Conservation (phyloP, 2,329 filamentous ascomycete genomes). For the Diatrype stigma region DNA sequence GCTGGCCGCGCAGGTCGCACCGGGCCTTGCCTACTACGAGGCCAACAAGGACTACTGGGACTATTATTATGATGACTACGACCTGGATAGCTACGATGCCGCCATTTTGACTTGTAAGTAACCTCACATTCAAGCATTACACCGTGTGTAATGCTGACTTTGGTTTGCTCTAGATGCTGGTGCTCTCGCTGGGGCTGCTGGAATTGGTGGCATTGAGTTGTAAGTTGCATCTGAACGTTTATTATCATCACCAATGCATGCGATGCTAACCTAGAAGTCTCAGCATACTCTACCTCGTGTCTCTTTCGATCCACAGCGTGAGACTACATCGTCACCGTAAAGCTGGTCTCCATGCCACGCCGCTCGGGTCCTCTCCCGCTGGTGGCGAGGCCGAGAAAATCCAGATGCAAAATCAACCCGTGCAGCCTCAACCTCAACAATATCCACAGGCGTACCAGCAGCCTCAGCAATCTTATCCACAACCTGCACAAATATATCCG, state of each 20-base stretch:
- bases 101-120: conserved; percentile 5
- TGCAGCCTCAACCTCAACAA: conserved; percentile 18
- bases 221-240: conserved; percentile 27
- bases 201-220: conserved; percentile 40
- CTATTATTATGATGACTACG: conserved; percentile 18
- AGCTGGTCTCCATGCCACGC: conserved; percentile 36
- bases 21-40: background rate
- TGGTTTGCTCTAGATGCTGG: conserved; percentile 11
- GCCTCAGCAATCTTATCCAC: conserved; percentile 7
- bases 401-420: conserved; percentile 24
- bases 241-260: background rate
- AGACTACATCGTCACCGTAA: conserved; percentile 40
- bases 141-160: background rate
- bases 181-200: conserved; percentile 33
- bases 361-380: conserved; percentile 21
- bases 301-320: conserved; percentile 37
- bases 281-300: conserved; percentile 39
- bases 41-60: conserved; percentile 15
- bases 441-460: conserved; percentile 6
- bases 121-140: background rate
- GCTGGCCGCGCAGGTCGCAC: conserved; percentile 33
- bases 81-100: too few relatives aligned
- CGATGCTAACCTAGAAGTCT: conserved; percentile 3
- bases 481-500: conserved; percentile 3
- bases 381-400: conserved; percentile 19